Evolutionary conservation across 192 early-diverging fungal genomes (phyloP).

Genomic region (Helicostylum pulchrum): DNA sequence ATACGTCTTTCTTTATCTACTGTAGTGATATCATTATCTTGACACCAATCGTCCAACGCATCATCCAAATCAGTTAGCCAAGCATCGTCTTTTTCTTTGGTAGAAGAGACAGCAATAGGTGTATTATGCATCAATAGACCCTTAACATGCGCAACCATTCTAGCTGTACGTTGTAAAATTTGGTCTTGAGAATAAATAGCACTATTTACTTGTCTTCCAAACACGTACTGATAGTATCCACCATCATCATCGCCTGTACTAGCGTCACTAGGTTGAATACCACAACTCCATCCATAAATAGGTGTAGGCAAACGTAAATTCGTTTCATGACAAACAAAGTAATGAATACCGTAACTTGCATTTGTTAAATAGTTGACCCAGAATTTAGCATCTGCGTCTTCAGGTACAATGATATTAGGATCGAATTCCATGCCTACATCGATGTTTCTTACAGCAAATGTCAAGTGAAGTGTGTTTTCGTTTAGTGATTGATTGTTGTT

Average conservation of each 20-base stretch:
- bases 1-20: constrained; percentile 16
- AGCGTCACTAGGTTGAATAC: not conserved
- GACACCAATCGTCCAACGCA: constrained; percentile 35
- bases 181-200: constrained; percentile 27
- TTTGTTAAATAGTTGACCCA: constrained; percentile 34
- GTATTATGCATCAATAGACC: constrained; percentile 15
- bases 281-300: constrained; percentile 26
- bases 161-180: constrained; percentile 19
- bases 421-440: constrained; percentile 19
- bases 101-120: not conserved
- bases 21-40: constrained; percentile 20
- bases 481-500: not conserved
- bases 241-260: not conserved
- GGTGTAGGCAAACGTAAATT: constrained; percentile 16
- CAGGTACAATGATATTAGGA: constrained; percentile 18
- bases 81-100: constrained; percentile 27
- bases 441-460: not conserved
- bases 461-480: constrained; percentile 3
- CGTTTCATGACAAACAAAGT: constrained; percentile 23
- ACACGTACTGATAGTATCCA: constrained; percentile 15
- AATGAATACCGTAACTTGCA: constrained; percentile 35
- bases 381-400: constrained; percentile 17
- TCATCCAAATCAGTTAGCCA: constrained; percentile 37
- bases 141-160: constrained; percentile 29
- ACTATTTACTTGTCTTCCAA: constrained; percentile 29